Conservation (phyloP, 148 eudicot genomes). For the Pouteria glomerata region DNA sequence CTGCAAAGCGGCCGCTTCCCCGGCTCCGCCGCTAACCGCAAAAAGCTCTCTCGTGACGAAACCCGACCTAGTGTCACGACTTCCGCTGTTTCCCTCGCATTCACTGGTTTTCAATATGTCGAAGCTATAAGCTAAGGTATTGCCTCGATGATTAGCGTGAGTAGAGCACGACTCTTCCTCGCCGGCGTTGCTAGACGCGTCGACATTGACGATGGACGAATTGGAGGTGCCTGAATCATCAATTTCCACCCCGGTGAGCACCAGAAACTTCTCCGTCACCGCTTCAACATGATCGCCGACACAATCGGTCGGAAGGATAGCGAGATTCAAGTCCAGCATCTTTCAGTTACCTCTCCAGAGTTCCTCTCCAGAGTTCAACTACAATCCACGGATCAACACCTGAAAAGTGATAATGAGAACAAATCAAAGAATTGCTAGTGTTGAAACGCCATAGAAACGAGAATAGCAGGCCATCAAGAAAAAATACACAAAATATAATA, state of each 20-base stretch:
- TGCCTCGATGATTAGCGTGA: too few relatives aligned
- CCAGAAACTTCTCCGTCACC: conserved; percentile 16
- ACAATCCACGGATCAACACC: background rate
- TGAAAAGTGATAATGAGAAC: too few relatives aligned
- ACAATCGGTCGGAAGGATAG: conserved; percentile 1
- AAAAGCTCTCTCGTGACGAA: conserved; percentile 24
- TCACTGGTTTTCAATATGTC: conserved; percentile 23
- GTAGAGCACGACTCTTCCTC: conserved; percentile 29
- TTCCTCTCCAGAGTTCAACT: too few relatives aligned
- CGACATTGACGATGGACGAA: conserved; percentile 36
- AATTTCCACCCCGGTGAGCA: conserved; percentile 15
- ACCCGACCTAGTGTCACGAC: conserved; percentile 5
- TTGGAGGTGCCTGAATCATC: conserved; percentile 33
- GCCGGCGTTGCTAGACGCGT: conserved; percentile 20
- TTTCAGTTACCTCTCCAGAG: background rate
- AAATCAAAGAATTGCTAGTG: too few relatives aligned
- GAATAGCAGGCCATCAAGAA: too few relatives aligned
- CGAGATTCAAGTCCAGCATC: conserved; percentile 32
- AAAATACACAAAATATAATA: too few relatives aligned
- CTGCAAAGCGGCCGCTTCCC: too few relatives aligned
- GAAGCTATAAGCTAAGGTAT: conserved; percentile 8
- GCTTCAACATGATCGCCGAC: conserved; percentile 11
- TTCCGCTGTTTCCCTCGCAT: conserved; percentile 8
- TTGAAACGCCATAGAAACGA: too few relatives aligned
- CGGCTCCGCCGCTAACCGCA: conserved; percentile 13